A percentile compares a stretch with the other conserved stretches of the same genome.
phyloP scores from a whole-genome alignment of 768 basidiomycete species.

The Boletus eberwhitei region DNA sequence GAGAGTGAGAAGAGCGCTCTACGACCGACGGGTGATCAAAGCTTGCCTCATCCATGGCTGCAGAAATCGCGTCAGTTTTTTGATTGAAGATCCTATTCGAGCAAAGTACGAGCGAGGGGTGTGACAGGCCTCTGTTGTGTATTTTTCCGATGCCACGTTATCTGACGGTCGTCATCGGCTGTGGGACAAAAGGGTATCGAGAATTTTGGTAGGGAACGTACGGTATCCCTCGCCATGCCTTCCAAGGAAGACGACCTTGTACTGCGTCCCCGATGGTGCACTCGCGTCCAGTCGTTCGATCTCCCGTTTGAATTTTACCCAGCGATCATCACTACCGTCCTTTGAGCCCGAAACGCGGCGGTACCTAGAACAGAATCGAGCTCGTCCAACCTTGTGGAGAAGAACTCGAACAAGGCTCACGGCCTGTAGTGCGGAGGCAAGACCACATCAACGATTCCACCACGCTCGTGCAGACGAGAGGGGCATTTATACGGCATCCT shows the following conservation, averaged over 20 bases:
- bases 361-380: conserved; percentile 39
- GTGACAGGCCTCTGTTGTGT: conserved; percentile 44
- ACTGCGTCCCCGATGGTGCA: conserved; percentile 38
- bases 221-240: conserved; percentile 76
- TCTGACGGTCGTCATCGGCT: conserved; percentile 54
- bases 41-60: conserved; percentile 61
- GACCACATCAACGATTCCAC: neutral
- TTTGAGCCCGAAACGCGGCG: conserved; percentile 56
- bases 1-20: neutral
- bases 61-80: neutral
- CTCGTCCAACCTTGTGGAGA: neutral
- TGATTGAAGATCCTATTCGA: neutral
- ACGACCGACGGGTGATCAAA: neutral
- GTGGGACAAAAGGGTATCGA: conserved; percentile 20
- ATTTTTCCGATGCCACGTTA: conserved; percentile 66
- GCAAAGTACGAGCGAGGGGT: neutral
- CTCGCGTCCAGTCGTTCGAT: conserved; percentile 44
- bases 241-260: conserved; percentile 64
- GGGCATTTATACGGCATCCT: conserved; percentile 8
- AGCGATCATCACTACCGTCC: conserved; percentile 48
- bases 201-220: conserved; percentile 32
- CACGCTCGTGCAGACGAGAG: too few species aligned
- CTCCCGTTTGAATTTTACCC: conserved; percentile 42
- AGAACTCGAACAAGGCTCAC: conserved; percentile 7
- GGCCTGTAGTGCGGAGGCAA: conserved; percentile 1